These are phyloP conservation scores for Amanita rimosa DNA, from an alignment of 768 basidiomycete species.

Conservation along the genomic window DNA sequence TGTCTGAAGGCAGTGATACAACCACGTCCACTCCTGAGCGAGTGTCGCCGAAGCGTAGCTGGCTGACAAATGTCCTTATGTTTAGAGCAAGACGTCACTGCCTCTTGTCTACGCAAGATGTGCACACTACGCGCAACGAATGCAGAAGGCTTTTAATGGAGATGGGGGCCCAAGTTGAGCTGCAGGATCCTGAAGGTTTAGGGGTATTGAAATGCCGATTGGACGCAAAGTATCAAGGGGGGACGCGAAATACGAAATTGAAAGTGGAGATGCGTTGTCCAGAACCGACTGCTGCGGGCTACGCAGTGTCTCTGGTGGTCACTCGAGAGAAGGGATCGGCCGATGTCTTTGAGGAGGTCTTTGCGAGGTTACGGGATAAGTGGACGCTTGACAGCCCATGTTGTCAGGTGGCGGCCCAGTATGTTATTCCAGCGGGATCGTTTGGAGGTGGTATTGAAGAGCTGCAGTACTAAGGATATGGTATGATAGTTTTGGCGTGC, in stretches of 20 bases:
- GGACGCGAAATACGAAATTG: slow-evolving; percentile 49
- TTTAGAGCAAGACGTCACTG: slow-evolving; percentile 57
- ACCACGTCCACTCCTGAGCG: slow-evolving; percentile 19
- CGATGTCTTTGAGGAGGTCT: slow-evolving; percentile 71
- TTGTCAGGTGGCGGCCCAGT: not conserved
- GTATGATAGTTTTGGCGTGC: not conserved
- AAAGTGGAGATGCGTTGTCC: slow-evolving; percentile 61
- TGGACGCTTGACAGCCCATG: slow-evolving; percentile 52
- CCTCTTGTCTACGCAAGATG: slow-evolving; percentile 48
- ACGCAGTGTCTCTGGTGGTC: slow-evolving; percentile 46
- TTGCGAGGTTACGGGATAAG: slow-evolving; percentile 46
- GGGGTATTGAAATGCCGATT: slow-evolving; percentile 69
- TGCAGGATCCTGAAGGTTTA: slow-evolving; percentile 51
- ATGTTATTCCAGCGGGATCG: not conserved
- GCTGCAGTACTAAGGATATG: not conserved
- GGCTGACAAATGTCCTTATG: slow-evolving; percentile 86
- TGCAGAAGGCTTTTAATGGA: slow-evolving; percentile 63
- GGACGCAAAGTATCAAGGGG: slow-evolving; percentile 49
- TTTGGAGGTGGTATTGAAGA: slow-evolving; percentile 2
- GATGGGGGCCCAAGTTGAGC: slow-evolving; percentile 57
- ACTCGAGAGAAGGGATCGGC: slow-evolving; percentile 82
- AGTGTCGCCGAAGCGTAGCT: slow-evolving; percentile 48
- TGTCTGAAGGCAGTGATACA: slow-evolving; percentile 30
- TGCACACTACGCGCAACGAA: slow-evolving; percentile 58
- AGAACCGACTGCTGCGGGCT: slow-evolving; percentile 24